Conservation (phyloP, 768 basidiomycete species). For the Boletus tylopilopsis region DNA sequence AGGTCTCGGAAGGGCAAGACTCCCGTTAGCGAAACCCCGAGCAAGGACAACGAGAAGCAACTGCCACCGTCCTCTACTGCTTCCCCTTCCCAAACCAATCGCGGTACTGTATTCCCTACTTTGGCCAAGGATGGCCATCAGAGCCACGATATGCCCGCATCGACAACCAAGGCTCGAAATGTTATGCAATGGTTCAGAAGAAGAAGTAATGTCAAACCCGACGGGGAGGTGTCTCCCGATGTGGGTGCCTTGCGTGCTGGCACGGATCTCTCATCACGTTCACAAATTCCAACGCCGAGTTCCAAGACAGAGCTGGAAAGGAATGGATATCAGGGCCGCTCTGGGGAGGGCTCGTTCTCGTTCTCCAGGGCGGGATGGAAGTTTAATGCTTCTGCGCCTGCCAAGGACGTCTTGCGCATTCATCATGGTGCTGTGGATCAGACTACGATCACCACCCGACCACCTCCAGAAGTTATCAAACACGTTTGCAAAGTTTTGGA, state of each 20-base stretch:
- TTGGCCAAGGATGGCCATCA: slow-evolving; percentile 26
- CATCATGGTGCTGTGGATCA: slow-evolving; percentile 94
- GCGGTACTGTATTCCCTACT: slow-evolving; percentile 24
- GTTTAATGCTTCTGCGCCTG: slow-evolving; percentile 28
- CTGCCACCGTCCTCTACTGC: slow-evolving; percentile 27
- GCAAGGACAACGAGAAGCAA: slow-evolving; percentile 42
- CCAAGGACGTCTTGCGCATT: slow-evolving; percentile 60
- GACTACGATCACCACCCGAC: slow-evolving; percentile 77
- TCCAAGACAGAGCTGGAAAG: slow-evolving; percentile 22
- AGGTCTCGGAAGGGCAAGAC: slow-evolving; percentile 36
- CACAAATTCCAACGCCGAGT: slow-evolving; percentile 29
- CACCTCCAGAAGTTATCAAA: slow-evolving; percentile 84
- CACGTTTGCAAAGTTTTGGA: slow-evolving; percentile 78
- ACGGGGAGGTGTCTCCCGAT: slow-evolving; percentile 20
- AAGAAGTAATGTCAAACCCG: slow-evolving; percentile 49
- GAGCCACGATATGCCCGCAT: slow-evolving; percentile 51
- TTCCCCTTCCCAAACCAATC: slow-evolving; percentile 27
- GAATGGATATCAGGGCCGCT: slow-evolving; percentile 19
- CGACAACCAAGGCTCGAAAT: slow-evolving; percentile 85
- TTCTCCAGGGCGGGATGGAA: slow-evolving; percentile 38
- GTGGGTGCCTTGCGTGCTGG: slow-evolving; percentile 14
- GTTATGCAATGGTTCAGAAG: slow-evolving; percentile 99
- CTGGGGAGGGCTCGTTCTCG: slow-evolving; percentile 33
- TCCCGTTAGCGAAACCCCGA: slow-evolving; percentile 33
- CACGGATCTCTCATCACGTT: slow-evolving; percentile 25